Percentiles rank a stretch among this genome's conserved stretches.
These are phyloP conservation scores for Colletotrichum paranaense DNA, from an alignment of 2,329 filamentous ascomycete species.

Conservation along the genomic window DNA sequence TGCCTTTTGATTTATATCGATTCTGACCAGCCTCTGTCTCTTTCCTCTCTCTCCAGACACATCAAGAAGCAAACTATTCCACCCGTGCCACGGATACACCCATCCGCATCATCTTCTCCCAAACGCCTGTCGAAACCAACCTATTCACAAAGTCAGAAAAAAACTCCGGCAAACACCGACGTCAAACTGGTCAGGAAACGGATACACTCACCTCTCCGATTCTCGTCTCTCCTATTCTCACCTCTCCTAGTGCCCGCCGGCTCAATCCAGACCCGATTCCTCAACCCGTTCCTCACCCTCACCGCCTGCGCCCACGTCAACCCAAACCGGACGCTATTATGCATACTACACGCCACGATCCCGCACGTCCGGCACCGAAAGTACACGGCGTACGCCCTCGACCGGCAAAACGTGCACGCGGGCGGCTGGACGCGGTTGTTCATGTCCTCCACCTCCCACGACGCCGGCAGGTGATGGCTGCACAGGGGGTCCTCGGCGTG, in stretches of 20 bases:
- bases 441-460: constrained; percentile 5
- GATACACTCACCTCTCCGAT: background rate
- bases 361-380: constrained; percentile 6
- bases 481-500: constrained; percentile 8
- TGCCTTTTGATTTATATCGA: too few species aligned
- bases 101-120: background rate
- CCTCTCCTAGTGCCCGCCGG: background rate
- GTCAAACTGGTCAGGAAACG: background rate
- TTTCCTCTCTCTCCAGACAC: background rate
- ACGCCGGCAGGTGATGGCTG: background rate
- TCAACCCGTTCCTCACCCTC: background rate
- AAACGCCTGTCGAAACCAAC: background rate
- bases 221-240: background rate
- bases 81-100: too few species aligned
- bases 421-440: background rate
- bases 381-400: background rate
- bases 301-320: background rate
- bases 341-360: constrained; percentile 6
- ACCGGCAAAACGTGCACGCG: constrained; percentile 3
- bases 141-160: background rate
- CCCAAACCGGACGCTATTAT: background rate
- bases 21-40: background rate
- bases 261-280: constrained; percentile 4
- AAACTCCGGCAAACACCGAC: too few species aligned
- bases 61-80: background rate